Percentiles rank a stretch among this genome's conserved stretches.
phyloP scores from a whole-genome alignment of 768 basidiomycete species.

The Boletus pseudo-olivaceus region DNA sequence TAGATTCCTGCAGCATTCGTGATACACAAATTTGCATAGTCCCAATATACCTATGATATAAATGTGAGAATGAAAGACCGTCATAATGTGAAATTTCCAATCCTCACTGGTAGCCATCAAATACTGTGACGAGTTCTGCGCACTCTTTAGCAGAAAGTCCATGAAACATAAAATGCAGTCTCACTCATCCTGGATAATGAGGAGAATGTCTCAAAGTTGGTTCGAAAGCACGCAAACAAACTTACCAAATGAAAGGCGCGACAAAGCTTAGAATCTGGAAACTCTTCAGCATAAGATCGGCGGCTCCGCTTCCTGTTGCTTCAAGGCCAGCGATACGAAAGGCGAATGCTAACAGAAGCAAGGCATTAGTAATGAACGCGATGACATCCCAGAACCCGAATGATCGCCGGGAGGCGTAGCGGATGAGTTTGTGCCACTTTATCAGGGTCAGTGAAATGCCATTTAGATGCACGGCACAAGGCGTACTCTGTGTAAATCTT shows the following conservation, averaged over 20 bases:
- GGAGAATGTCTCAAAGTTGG: background rate
- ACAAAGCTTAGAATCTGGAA: conserved; percentile 90
- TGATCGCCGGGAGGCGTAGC: conserved; percentile 76
- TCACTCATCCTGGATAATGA: conserved; percentile 69
- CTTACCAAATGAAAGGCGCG: conserved; percentile 83
- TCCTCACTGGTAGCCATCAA: conserved; percentile 74
- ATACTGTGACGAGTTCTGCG: conserved; percentile 73
- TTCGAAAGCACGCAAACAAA: background rate
- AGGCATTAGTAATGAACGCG: conserved; percentile 65
- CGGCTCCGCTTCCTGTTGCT: conserved; percentile 33
- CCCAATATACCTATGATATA: conserved; percentile 66
- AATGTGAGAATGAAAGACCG: background rate
- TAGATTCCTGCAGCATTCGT: conserved; percentile 90
- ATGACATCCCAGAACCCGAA: conserved; percentile 78
- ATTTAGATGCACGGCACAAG: background rate
- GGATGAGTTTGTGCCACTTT: conserved; percentile 67
- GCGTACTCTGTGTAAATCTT: conserved; percentile 27
- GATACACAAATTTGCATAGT: conserved; percentile 93
- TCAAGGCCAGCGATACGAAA: conserved; percentile 62
- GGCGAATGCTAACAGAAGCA: conserved; percentile 71
- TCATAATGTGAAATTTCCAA: background rate
- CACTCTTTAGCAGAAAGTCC: background rate
- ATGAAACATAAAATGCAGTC: conserved; percentile 24
- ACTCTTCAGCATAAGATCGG: conserved; percentile 53
- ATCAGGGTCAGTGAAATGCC: background rate